Evolutionary conservation across 2,329 filamentous ascomycete species (phyloP).

Genomic region (Colletotrichum cereale): DNA sequence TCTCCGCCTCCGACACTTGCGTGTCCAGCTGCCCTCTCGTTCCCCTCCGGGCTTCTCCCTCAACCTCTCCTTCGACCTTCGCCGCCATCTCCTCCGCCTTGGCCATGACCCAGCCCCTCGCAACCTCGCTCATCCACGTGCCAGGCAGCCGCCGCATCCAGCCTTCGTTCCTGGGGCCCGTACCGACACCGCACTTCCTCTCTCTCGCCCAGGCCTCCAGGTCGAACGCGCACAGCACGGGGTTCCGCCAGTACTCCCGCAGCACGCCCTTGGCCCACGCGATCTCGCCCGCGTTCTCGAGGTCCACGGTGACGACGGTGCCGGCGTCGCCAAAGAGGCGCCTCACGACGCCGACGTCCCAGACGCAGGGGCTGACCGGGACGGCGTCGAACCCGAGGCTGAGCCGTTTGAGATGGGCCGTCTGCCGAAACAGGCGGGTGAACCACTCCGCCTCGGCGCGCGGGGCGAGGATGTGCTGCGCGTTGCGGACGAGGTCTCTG

Average conservation of each 20-base stretch:
- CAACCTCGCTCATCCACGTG: slow-evolving; percentile 35
- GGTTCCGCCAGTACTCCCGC: slow-evolving; percentile 19
- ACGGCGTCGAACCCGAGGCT: slow-evolving; percentile 25
- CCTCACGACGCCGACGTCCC: slow-evolving; percentile 5
- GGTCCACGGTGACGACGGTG: slow-evolving; percentile 16
- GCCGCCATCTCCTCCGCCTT: neutral
- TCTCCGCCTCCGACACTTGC: neutral
- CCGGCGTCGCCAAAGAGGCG: slow-evolving; percentile 6
- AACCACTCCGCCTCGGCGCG: slow-evolving; percentile 36
- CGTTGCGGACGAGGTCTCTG: neutral
- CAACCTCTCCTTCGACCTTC: neutral
- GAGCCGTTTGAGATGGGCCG: neutral
- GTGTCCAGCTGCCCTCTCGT: neutral
- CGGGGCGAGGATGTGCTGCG: slow-evolving; percentile 17
- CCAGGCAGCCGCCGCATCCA: slow-evolving; percentile 26
- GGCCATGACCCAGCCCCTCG: slow-evolving; percentile 25
- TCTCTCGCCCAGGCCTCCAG: slow-evolving; percentile 29
- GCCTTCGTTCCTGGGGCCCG: neutral
- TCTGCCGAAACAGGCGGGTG: slow-evolving; percentile 3
- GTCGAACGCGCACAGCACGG: slow-evolving; percentile 34
- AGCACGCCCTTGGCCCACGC: slow-evolving; percentile 11
- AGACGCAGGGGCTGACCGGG: slow-evolving; percentile 11
- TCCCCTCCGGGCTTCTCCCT: neutral
- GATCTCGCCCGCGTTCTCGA: slow-evolving; percentile 31
- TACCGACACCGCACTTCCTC: neutral